A percentile compares a stretch with the other conserved stretches of the same genome.
phyloP scores from a whole-genome alignment of 805 yeast genomes.

The Yarrowia hollandica region DNA sequence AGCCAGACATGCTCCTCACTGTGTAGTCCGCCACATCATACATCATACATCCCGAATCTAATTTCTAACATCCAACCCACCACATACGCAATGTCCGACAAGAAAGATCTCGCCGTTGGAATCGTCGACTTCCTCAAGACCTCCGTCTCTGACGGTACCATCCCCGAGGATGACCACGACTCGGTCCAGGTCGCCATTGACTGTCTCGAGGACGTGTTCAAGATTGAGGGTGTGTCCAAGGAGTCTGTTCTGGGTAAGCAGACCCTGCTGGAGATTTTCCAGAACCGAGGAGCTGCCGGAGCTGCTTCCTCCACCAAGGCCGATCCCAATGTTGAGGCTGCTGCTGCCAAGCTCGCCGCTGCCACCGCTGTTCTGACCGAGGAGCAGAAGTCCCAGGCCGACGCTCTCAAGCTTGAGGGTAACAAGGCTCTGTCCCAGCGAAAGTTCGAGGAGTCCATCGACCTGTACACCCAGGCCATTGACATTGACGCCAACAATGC shows the following conservation, averaged over 20 bases:
- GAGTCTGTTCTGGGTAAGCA: constrained; percentile 39
- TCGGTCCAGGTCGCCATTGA: constrained; percentile 92
- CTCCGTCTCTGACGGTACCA: constrained; percentile 59
- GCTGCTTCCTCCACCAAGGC: constrained; percentile 31
- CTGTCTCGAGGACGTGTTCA: constrained; percentile 85
- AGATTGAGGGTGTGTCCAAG: constrained; percentile 52
- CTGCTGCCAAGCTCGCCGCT: constrained; percentile 18
- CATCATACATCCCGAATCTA: neutral
- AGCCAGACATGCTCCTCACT: too few relatives aligned
- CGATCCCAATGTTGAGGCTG: neutral
- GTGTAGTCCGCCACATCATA: too few relatives aligned
- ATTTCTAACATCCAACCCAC: neutral
- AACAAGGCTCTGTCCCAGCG: constrained; percentile 82
- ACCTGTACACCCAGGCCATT: constrained; percentile 79
- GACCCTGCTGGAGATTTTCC: constrained; percentile 53
- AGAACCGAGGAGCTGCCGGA: constrained; percentile 34
- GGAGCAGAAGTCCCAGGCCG: constrained; percentile 72
- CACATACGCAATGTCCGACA: constrained; percentile 28
- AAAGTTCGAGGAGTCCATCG: constrained; percentile 69
- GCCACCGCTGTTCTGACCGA: constrained; percentile 36
- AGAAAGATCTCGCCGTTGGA: constrained; percentile 54
- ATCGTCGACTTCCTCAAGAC: constrained; percentile 69
- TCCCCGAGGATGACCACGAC: constrained; percentile 78
- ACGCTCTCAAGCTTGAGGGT: constrained; percentile 79
- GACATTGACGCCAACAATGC: constrained; percentile 68